Evolutionary conservation across 2,329 filamentous ascomycete species (phyloP).

Genomic region (Epichloe coenophiala): DNA sequence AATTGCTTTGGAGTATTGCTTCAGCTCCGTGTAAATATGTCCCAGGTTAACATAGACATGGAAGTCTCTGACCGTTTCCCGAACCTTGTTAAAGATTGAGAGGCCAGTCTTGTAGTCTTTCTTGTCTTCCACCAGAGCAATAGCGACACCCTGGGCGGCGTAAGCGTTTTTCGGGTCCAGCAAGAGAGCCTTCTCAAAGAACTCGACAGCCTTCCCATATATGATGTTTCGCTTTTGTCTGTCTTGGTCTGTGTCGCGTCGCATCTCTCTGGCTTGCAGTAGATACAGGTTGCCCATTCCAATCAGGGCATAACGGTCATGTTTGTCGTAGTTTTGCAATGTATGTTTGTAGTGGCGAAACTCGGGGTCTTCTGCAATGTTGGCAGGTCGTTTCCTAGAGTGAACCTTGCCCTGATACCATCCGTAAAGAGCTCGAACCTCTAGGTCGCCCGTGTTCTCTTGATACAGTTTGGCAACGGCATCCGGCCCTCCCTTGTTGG

Average conservation of each 20-base stretch:
- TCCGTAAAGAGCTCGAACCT: conserved; percentile 84
- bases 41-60: conserved; percentile 88
- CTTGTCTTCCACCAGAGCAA: conserved; percentile 86
- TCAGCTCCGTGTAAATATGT: conserved; percentile 80
- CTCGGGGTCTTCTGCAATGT: conserved; percentile 80
- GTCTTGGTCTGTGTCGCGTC: conserved; percentile 74
- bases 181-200: conserved; percentile 93
- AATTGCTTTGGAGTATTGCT: conserved; percentile 81
- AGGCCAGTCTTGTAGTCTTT: conserved; percentile 76
- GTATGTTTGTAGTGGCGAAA: conserved; percentile 95
- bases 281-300: conserved; percentile 95
- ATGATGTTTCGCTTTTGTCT: conserved; percentile 79
- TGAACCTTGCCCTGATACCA: conserved; percentile 81
- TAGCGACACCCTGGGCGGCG: conserved; percentile 89
- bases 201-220: conserved; percentile 89
- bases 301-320: conserved; percentile 90
- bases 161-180: conserved; percentile 93
- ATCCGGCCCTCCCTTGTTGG: conserved; percentile 75
- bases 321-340: conserved; percentile 86
- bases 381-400: conserved; percentile 67
- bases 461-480: conserved; percentile 77
- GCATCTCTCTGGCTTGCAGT: conserved; percentile 83
- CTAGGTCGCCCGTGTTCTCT: conserved; percentile 69
- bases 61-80: conserved; percentile 77
- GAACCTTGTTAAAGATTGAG: conserved; percentile 77